Percentiles rank a stretch among this genome's conserved stretches.
Evolutionary conservation across 2,329 filamentous ascomycete species (phyloP).

Genomic region (Orbilia brochopaga): DNA sequence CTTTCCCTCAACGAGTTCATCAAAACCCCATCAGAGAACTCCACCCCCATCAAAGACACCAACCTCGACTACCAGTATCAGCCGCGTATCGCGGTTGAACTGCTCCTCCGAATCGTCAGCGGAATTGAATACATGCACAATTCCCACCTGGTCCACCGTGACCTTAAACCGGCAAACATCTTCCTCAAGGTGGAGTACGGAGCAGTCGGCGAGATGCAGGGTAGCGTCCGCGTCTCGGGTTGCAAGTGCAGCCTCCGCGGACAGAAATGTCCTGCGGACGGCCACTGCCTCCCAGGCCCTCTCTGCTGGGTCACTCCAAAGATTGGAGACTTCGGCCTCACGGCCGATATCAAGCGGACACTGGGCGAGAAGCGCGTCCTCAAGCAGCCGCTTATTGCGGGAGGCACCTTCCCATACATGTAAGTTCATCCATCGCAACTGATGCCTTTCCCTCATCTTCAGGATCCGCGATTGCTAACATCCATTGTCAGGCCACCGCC

Average conservation of each 20-base stretch:
- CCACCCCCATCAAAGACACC: slow-evolving; percentile 53
- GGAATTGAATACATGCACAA: slow-evolving; percentile 71
- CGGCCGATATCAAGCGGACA: slow-evolving; percentile 63
- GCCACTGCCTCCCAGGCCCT: slow-evolving; percentile 56
- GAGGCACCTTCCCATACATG: slow-evolving; percentile 43
- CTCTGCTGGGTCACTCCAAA: slow-evolving; percentile 61
- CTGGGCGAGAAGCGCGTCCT: slow-evolving; percentile 58
- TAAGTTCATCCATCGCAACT: background rate
- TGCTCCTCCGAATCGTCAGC: slow-evolving; percentile 67
- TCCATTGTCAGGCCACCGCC: slow-evolving; percentile 26
- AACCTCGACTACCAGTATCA: slow-evolving; percentile 67
- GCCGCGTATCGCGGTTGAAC: slow-evolving; percentile 63
- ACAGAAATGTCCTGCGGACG: slow-evolving; percentile 51
- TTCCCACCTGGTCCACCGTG: slow-evolving; percentile 68
- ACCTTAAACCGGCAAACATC: slow-evolving; percentile 72
- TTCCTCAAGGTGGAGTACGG: slow-evolving; percentile 64
- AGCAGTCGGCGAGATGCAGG: slow-evolving; percentile 55
- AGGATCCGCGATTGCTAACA: slow-evolving; percentile 31
- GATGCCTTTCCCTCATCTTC: background rate
- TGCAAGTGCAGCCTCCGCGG: slow-evolving; percentile 58
- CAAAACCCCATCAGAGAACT: slow-evolving; percentile 56
- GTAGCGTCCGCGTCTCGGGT: slow-evolving; percentile 62
- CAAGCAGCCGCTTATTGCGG: slow-evolving; percentile 68
- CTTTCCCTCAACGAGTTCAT: slow-evolving; percentile 68
- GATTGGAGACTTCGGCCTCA: slow-evolving; percentile 73